Evolutionary conservation across 495 filamentous ascomycete species (phyloP).

Genomic region (Trypethelium eluteriae): DNA sequence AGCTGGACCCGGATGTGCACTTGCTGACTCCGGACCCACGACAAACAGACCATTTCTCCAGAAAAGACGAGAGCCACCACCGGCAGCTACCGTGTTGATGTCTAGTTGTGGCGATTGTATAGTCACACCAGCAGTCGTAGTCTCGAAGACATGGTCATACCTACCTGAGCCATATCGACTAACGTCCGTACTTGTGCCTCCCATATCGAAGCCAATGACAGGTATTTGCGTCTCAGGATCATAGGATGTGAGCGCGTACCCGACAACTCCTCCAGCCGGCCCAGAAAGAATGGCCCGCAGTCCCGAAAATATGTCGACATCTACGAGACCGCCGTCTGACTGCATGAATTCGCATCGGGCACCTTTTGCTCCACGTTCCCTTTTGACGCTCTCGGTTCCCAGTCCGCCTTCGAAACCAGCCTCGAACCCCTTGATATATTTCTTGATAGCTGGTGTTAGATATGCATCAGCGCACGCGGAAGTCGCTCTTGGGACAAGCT

Average conservation of each 20-base stretch:
- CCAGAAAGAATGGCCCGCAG: constrained; percentile 71
- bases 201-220: constrained; percentile 97
- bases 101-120: constrained; percentile 94
- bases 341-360: constrained; percentile 82
- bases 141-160: constrained; percentile 96
- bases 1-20: constrained; percentile 86
- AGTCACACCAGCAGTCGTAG: constrained; percentile 88
- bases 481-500: constrained; percentile 76
- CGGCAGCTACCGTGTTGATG: constrained; percentile 95
- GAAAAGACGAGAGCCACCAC: constrained; percentile 81
- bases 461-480: constrained; percentile 95
- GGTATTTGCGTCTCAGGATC: constrained; percentile 78
- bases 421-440: constrained; percentile 87
- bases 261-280: constrained; percentile 70
- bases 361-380: constrained; percentile 46
- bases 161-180: constrained; percentile 81
- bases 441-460: constrained; percentile 88
- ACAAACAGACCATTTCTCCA: constrained; percentile 91
- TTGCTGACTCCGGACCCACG: constrained; percentile 90
- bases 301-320: constrained; percentile 67
- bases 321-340: constrained; percentile 71
- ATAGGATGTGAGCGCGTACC: constrained; percentile 89
- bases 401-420: constrained; percentile 64
- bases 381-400: constrained; percentile 58
- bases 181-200: constrained; percentile 90